A percentile compares a stretch with the other conserved stretches of the same genome.
Conservation (phyloP, 139 green algal species). For the Nannochloris sp. region DNA sequence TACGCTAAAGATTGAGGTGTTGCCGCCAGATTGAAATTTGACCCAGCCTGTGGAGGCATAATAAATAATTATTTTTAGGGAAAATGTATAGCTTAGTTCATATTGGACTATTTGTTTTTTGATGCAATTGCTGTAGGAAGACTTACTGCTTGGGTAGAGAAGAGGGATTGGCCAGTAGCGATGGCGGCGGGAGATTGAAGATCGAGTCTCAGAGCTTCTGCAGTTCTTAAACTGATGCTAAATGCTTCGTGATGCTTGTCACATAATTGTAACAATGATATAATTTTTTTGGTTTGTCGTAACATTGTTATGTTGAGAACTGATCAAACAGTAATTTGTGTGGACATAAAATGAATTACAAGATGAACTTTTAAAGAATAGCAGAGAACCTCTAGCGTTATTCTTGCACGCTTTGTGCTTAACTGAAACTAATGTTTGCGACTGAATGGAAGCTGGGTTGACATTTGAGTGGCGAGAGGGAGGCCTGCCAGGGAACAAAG, state of each 20-base stretch:
- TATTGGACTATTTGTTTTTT: neutral
- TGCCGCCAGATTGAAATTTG: neutral
- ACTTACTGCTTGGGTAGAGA: neutral
- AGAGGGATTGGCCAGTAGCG: neutral
- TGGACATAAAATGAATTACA: neutral
- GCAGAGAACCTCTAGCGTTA: too few relatives aligned
- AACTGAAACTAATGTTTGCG: too few relatives aligned
- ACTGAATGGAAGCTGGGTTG: too few relatives aligned
- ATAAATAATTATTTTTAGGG: neutral
- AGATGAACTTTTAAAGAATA: neutral
- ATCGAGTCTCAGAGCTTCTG: neutral
- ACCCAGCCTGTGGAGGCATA: too few relatives aligned
- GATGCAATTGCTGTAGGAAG: neutral
- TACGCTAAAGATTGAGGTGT: conserved; percentile 18
- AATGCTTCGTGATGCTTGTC: neutral
- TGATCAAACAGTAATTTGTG: neutral
- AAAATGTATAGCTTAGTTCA: neutral
- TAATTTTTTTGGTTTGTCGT: neutral
- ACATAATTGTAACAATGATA: neutral
- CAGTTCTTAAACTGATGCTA: neutral
- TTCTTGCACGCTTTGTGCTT: too few relatives aligned
- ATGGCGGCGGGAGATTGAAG: too few relatives aligned
- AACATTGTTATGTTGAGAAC: neutral
- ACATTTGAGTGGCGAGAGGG: too few relatives aligned
- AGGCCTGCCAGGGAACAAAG: too few relatives aligned